phyloP scores from a whole-genome alignment of 1,284 basidiomycete genomes.

The Anthracocystis panici-leucophaei region DNA sequence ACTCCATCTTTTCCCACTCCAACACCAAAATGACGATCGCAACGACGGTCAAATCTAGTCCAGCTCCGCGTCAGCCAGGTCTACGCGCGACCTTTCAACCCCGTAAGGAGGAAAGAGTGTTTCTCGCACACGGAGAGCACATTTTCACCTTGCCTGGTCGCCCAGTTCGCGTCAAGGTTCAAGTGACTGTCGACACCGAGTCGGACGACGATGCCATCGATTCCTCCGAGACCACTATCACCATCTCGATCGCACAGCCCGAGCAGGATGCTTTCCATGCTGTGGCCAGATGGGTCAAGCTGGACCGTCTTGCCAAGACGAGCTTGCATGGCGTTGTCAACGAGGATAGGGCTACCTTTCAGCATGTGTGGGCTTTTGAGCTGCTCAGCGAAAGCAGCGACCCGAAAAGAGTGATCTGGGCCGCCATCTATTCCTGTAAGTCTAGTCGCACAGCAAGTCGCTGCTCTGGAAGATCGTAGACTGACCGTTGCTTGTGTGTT shows the following conservation, averaged over 20 bases:
- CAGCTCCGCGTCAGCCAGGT: conserved; percentile 24
- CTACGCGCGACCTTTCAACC: conserved; percentile 18
- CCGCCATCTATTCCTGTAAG: conserved; percentile 38
- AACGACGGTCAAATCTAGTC: conserved; percentile 3
- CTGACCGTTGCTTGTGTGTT: conserved; percentile 8
- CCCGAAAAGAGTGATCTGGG: conserved; percentile 20
- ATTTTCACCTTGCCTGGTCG: conserved; percentile 23
- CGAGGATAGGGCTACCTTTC: conserved; percentile 31
- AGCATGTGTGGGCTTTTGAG: conserved; percentile 36
- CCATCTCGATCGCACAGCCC: background rate
- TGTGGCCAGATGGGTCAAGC: conserved; percentile 18
- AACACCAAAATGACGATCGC: conserved; percentile 1
- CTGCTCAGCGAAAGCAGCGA: background rate
- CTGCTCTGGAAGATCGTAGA: too few relatives aligned
- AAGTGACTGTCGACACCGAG: conserved; percentile 11
- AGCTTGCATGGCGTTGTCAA: conserved; percentile 49
- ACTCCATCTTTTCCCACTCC: too few relatives aligned
- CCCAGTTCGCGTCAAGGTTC: background rate
- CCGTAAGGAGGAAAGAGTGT: conserved; percentile 20
- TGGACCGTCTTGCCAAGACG: conserved; percentile 25
- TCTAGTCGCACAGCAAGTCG: too few relatives aligned
- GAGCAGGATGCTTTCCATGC: background rate
- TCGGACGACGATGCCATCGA: conserved; percentile 9
- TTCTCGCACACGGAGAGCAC: conserved; percentile 18
- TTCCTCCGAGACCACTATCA: conserved; percentile 9